These are phyloP conservation scores for Diaporthe longicolla DNA, from an alignment of 2,329 filamentous ascomycete species.

Conservation along the genomic window DNA sequence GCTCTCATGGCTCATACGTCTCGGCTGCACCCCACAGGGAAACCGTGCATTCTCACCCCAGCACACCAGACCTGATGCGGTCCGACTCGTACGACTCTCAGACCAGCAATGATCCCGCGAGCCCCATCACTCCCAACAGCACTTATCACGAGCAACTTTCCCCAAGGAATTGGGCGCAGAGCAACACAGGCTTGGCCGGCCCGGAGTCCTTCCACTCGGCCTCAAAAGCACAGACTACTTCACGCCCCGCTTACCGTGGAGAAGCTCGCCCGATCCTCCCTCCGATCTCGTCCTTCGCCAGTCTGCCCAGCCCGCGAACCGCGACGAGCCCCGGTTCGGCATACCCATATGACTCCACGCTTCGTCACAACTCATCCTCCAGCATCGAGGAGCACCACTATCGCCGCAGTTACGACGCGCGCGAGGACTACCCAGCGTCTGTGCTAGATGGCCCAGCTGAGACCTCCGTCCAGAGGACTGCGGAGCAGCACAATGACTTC, in stretches of 20 bases:
- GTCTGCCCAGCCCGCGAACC: slow-evolving; percentile 33
- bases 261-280: slow-evolving; percentile 38
- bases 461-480: slow-evolving; percentile 2
- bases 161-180: background rate
- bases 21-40: slow-evolving; percentile 13
- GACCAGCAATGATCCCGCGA: slow-evolving; percentile 66
- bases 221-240: slow-evolving; percentile 55
- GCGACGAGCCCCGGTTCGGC: slow-evolving; percentile 23
- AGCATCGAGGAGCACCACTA: slow-evolving; percentile 36
- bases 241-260: slow-evolving; percentile 46
- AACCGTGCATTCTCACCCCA: slow-evolving; percentile 58
- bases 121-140: slow-evolving; percentile 69
- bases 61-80: slow-evolving; percentile 70
- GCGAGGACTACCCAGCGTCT: slow-evolving; percentile 21
- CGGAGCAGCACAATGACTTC: slow-evolving; percentile 20
- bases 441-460: slow-evolving; percentile 21
- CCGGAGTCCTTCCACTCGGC: slow-evolving; percentile 54
- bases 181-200: background rate
- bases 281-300: slow-evolving; percentile 39
- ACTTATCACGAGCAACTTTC: slow-evolving; percentile 49
- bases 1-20: slow-evolving; percentile 26
- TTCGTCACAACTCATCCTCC: slow-evolving; percentile 25
- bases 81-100: slow-evolving; percentile 75
- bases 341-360: slow-evolving; percentile 36
- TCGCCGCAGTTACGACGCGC: slow-evolving; percentile 26